A percentile compares a stretch with the other conserved stretches of the same genome.
phyloP scores from a whole-genome alignment of 208 protist species.

The Leishmania aethiopica region DNA sequence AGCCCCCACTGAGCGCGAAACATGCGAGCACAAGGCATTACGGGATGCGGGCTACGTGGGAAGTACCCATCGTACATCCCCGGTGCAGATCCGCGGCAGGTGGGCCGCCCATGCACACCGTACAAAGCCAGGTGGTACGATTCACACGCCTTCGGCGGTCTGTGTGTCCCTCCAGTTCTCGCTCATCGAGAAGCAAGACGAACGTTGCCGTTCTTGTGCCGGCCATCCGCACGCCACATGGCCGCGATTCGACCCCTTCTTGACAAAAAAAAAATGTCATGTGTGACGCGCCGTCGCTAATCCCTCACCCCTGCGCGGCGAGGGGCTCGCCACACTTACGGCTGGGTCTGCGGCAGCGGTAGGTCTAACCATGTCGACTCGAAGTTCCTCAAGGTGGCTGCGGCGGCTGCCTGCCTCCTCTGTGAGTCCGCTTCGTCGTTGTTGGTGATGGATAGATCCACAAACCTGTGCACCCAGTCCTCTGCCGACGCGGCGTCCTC shows the following conservation, averaged over 20 bases:
- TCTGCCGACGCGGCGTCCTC: background rate
- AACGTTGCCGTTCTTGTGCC: background rate
- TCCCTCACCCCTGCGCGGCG: background rate
- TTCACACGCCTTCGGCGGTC: too few species aligned
- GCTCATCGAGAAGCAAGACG: background rate
- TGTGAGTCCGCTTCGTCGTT: background rate
- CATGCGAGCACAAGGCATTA: background rate
- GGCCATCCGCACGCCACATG: background rate
- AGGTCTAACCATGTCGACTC: conserved; percentile 65
- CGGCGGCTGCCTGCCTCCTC: background rate
- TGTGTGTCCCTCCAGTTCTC: too few species aligned
- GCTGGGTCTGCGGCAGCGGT: conserved; percentile 20
- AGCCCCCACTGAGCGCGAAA: background rate
- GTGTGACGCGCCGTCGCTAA: background rate
- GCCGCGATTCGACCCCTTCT: background rate
- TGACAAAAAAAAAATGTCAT: background rate
- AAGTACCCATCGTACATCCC: background rate
- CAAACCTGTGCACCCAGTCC: conserved; percentile 16
- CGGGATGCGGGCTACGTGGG: background rate
- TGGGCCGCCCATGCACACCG: background rate
- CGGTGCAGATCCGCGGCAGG: background rate
- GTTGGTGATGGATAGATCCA: conserved; percentile 2
- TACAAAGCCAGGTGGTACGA: background rate
- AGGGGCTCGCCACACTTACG: background rate
- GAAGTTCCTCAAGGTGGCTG: conserved; percentile 40